Evolutionary conservation across 768 basidiomycete species (phyloP), one percentile per base, ranked within the genome.

Genomic region (Boletus eberwhitei): DNA sequence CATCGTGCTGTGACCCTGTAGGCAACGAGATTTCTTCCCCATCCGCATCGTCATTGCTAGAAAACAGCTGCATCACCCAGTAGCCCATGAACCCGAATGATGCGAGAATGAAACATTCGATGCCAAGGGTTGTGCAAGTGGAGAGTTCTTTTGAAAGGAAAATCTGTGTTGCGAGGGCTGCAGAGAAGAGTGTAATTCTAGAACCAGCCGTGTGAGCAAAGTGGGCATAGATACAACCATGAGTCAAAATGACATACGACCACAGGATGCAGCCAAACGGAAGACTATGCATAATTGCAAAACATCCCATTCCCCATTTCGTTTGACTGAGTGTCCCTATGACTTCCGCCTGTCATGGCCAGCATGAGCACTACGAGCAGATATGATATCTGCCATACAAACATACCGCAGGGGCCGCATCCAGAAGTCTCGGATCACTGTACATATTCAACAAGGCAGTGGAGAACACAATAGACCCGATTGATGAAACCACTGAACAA

Each of bases 271-370:
- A 50, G 14, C 52, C 52, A 8, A 53, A 32, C 0, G 60, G 60
- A 16, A 61, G 55, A 38, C 59, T 48, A 32, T 61, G 59, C 8
- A 48, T 52, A 19, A 53, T 61, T 3, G 59, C 54, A 40, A 61
- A 51, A 12, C 48, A 53, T 0, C 48, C 36, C 43, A 61, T 52
- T 7, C 59, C 54, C 7, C 43, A 31, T 24, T 37, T 47, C 8
- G n/a, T 39, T 29, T 40, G 42, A 29, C 34, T 40, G 32, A 61
- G 36, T 2, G 17, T 42, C 41, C 32, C 13, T 38, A 57, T 43
- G n/a, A n/a, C n/a, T n/a, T n/a, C n/a, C n/a, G n/a, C n/a, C n/a
- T n/a, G n/a, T n/a, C n/a, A n/a, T n/a, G n/a, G n/a, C n/a, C n/a
- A n/a, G n/a, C n/a, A n/a, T n/a, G n/a, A n/a, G n/a, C n/a, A n/a